A percentile compares a stretch with the other conserved stretches of the same genome.
Evolutionary conservation across 768 basidiomycete species (phyloP).

Genomic region (Rubroboletus pulcherrimus): DNA sequence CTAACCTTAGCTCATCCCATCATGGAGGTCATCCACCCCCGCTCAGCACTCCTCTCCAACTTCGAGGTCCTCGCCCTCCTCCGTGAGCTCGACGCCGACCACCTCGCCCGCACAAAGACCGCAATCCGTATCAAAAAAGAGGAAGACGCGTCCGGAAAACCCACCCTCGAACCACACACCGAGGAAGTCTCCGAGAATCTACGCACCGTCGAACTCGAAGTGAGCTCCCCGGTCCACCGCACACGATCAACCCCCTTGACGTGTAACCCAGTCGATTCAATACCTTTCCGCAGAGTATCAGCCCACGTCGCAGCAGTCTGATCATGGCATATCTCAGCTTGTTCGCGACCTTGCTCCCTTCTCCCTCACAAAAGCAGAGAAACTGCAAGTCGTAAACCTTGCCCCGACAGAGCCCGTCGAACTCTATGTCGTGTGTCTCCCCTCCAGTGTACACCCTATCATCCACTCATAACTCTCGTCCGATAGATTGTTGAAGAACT

Average conservation of each 20-base stretch:
- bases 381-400: constrained; percentile 88
- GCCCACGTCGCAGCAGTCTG: constrained; percentile 62
- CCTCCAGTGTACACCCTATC: background rate
- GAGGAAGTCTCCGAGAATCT: constrained; percentile 76
- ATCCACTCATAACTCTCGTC: background rate
- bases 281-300: constrained; percentile 77
- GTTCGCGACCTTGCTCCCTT: constrained; percentile 64
- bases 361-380: constrained; percentile 85
- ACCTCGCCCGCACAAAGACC: constrained; percentile 64
- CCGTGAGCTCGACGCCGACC: constrained; percentile 70
- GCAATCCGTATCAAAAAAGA: constrained; percentile 75
- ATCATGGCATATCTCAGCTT: constrained; percentile 59
- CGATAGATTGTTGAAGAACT: constrained; percentile 88
- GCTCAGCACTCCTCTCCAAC: constrained; percentile 83
- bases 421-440: constrained; percentile 74
- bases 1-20: constrained; percentile 11
- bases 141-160: constrained; percentile 50
- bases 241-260: background rate
- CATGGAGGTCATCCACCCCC: constrained; percentile 41
- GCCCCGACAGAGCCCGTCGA: constrained; percentile 80
- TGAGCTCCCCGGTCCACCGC: constrained; percentile 1
- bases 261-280: constrained; percentile 63
- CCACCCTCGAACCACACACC: constrained; percentile 30
- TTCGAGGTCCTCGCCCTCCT: constrained; percentile 80
- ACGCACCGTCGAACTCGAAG: constrained; percentile 80